phyloP scores from a whole-genome alignment of 805 yeast genomes.

The Henningerozyma blattae region DNA sequence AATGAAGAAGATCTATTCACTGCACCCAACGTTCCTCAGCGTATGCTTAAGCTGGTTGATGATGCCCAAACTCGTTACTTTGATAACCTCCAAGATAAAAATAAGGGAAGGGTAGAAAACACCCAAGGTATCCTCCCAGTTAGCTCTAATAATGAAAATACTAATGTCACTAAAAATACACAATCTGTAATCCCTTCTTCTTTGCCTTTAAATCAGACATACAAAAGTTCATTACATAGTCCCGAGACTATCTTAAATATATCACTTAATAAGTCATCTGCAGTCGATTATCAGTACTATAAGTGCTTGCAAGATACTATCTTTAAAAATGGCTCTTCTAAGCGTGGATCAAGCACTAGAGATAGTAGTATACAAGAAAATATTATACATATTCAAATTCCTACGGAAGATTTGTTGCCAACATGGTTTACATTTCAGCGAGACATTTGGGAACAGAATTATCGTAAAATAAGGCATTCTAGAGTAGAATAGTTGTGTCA shows the following conservation, averaged over 20 bases:
- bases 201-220: too few species aligned
- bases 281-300: background rate
- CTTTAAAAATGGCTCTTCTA: too few species aligned
- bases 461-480: too few species aligned
- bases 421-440: constrained; percentile 61
- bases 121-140: background rate
- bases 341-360: too few species aligned
- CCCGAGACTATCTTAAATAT: background rate
- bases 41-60: constrained; percentile 15
- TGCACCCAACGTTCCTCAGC: constrained; percentile 19
- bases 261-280: background rate
- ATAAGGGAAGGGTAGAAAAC: constrained; percentile 3
- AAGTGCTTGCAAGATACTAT: too few species aligned
- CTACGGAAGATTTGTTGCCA: constrained; percentile 55
- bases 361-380: constrained; percentile 5
- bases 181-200: too few species aligned
- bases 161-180: too few species aligned
- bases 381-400: constrained; percentile 33
- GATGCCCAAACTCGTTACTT: constrained; percentile 13
- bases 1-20: constrained; percentile 18
- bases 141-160: background rate
- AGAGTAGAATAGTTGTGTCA: too few species aligned
- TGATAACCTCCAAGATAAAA: constrained; percentile 12
- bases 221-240: background rate
- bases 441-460: constrained; percentile 50